phyloP scores from a whole-genome alignment of 108 stramenopile genomes.

The Cyclotella atomus region DNA sequence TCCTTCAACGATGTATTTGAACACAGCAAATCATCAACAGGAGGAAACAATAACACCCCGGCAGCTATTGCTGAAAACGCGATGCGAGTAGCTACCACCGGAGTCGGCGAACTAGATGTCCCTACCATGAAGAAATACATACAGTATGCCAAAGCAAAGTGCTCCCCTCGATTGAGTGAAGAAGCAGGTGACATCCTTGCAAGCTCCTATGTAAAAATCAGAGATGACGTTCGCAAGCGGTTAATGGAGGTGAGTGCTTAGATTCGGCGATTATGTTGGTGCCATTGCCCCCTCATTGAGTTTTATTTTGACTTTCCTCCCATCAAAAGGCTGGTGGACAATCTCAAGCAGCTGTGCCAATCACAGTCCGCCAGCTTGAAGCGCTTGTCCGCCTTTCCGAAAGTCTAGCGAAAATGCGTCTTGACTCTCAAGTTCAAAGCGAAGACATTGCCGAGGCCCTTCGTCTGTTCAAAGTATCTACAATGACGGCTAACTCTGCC shows the following conservation, averaged over 20 bases:
- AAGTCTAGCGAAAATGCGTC: conserved; percentile 96
- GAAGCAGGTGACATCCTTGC: conserved; percentile 89
- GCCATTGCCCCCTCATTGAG: no score
- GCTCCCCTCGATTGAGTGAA: conserved; percentile 88
- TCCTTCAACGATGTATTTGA: neutral
- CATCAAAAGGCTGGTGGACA: conserved; percentile 35
- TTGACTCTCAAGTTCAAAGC: conserved; percentile 88
- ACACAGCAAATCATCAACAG: conserved; percentile 43
- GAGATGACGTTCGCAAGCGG: conserved; percentile 88
- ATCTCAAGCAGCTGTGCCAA: conserved; percentile 88
- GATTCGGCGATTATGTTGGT: no score
- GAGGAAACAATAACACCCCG: conserved; percentile 60
- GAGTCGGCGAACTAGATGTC: conserved; percentile 88
- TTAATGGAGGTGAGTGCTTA: conserved; percentile 50
- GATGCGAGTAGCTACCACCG: conserved; percentile 78
- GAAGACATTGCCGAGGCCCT: conserved; percentile 98
- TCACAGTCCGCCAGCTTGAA: conserved; percentile 99
- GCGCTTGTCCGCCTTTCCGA: conserved; percentile 97
- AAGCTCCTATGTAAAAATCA: conserved; percentile 94
- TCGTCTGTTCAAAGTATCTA: conserved; percentile 96
- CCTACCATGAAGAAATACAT: conserved; percentile 98
- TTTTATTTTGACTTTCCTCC: neutral
- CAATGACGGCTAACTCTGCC: conserved; percentile 92
- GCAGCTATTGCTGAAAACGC: conserved; percentile 89
- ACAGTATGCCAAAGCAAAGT: conserved; percentile 93